Conservation (phyloP, 805 yeast genomes). For the Tetrapisispora fleetii region DNA sequence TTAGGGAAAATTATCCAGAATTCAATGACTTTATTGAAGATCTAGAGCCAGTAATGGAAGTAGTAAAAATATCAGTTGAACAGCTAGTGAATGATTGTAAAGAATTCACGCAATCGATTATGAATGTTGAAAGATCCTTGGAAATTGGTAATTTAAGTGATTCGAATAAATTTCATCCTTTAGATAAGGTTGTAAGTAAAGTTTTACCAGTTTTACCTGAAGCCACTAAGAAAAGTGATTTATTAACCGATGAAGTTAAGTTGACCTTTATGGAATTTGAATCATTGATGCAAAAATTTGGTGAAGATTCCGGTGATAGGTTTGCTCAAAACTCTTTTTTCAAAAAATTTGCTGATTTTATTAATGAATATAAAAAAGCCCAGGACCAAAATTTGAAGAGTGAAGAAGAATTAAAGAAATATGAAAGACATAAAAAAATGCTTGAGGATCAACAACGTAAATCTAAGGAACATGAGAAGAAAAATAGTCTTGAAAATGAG, state of each 20-base stretch:
- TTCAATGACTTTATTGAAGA: constrained; percentile 69
- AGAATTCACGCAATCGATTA: constrained; percentile 49
- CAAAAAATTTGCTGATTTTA: constrained; percentile 68
- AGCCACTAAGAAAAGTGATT: constrained; percentile 61
- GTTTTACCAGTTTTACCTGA: constrained; percentile 60
- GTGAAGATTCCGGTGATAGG: constrained; percentile 75
- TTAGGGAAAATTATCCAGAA: constrained; percentile 79
- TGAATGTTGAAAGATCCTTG: constrained; percentile 63
- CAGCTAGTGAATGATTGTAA: constrained; percentile 67
- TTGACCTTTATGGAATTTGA: constrained; percentile 57
- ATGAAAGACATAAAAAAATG: constrained; percentile 65
- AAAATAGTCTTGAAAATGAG: constrained; percentile 3
- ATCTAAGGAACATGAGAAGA: constrained; percentile 8
- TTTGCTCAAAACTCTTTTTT: constrained; percentile 63
- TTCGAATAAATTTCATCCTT: constrained; percentile 68
- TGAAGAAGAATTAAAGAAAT: constrained; percentile 72
- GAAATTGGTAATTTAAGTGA: constrained; percentile 82
- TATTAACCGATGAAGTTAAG: constrained; percentile 53
- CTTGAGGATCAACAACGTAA: constrained; percentile 28
- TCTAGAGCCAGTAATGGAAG: constrained; percentile 43
- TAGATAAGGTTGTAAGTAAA: constrained; percentile 55
- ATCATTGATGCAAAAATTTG: constrained; percentile 69
- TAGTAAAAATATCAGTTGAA: constrained; percentile 71
- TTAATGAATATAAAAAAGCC: constrained; percentile 69
- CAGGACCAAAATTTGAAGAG: constrained; percentile 64